Conservation (phyloP, 768 basidiomycete species). For the Phanerochaete carnosa region DNA sequence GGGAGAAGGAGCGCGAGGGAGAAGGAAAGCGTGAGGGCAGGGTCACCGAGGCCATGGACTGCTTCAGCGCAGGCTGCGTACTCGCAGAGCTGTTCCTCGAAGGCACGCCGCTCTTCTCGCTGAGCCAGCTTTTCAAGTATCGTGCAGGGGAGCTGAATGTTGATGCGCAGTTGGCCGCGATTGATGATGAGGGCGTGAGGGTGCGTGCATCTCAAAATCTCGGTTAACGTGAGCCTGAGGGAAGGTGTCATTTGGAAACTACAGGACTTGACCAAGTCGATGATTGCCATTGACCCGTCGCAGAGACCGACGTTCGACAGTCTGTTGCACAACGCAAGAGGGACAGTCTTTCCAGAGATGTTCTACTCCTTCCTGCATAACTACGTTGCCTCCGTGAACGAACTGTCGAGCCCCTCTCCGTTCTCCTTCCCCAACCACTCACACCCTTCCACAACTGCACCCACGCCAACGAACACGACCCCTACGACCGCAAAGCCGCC, state of each 20-base stretch:
- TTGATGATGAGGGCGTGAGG: conserved; percentile 79
- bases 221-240: not conserved
- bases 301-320: conserved; percentile 80
- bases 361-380: conserved; percentile 96
- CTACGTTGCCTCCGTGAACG: conserved; percentile 79
- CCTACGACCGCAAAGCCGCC: conserved; percentile 25
- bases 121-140: conserved; percentile 95
- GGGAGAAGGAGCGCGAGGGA: conserved; percentile 28
- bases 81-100: conserved; percentile 95
- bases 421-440: conserved; percentile 27
- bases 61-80: conserved; percentile 93
- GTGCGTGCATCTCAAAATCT: conserved; percentile 43
- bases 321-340: conserved; percentile 70
- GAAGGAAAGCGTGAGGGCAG: conserved; percentile 73
- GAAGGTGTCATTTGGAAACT: not conserved
- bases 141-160: conserved; percentile 80
- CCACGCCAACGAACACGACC: conserved; percentile 27
- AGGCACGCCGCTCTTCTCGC: conserved; percentile 87
- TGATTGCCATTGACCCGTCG: conserved; percentile 81
- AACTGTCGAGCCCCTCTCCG: conserved; percentile 49
- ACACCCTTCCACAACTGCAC: conserved; percentile 22
- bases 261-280: conserved; percentile 82
- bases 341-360: conserved; percentile 81
- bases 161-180: conserved; percentile 63
- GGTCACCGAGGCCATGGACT: conserved; percentile 96